These are phyloP conservation scores for Phytophthora fragariae DNA, from an alignment of 352 stramenopile species.

Conservation along the genomic window DNA sequence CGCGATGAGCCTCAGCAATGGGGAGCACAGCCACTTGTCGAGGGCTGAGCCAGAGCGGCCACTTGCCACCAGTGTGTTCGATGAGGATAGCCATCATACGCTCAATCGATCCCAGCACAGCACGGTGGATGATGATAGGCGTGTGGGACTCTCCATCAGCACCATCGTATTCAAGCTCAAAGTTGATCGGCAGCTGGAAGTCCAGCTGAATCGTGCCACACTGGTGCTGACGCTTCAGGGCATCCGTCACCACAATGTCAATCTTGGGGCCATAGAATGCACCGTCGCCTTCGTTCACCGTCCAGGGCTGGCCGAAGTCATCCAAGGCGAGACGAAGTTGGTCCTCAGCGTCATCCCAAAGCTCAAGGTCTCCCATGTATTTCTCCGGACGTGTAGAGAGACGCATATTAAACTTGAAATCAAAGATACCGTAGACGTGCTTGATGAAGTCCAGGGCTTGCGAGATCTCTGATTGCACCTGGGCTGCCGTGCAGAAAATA, in stretches of 20 bases:
- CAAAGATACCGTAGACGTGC: constrained; percentile 95
- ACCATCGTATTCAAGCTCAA: constrained; percentile 94
- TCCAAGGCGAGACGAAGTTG: constrained; percentile 73
- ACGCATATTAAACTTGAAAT: constrained; percentile 94
- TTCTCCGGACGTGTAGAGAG: constrained; percentile 96
- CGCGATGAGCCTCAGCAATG: constrained; percentile 66
- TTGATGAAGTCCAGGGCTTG: constrained; percentile 94
- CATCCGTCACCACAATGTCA: constrained; percentile 98
- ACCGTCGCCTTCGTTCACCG: constrained; percentile 94
- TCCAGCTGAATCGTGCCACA: constrained; percentile 98
- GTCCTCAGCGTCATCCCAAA: constrained; percentile 94
- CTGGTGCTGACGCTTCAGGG: constrained; percentile 96
- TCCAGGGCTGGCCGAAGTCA: constrained; percentile 77
- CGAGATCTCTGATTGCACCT: constrained; percentile 97
- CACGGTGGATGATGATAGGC: constrained; percentile 98
- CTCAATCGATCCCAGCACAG: constrained; percentile 97
- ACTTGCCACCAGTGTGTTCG: constrained; percentile 97
- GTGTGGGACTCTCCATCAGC: constrained; percentile 90
- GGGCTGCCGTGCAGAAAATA: constrained; percentile 97
- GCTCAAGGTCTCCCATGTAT: constrained; percentile 93
- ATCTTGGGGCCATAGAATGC: constrained; percentile 99
- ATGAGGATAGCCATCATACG: constrained; percentile 99
- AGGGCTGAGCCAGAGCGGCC: constrained; percentile 95
- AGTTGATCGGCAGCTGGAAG: constrained; percentile 98
- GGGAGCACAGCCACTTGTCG: constrained; percentile 82